Evolutionary conservation across 306 rosid species (phyloP).

Genomic region (Casuarina cunninghamiana): DNA sequence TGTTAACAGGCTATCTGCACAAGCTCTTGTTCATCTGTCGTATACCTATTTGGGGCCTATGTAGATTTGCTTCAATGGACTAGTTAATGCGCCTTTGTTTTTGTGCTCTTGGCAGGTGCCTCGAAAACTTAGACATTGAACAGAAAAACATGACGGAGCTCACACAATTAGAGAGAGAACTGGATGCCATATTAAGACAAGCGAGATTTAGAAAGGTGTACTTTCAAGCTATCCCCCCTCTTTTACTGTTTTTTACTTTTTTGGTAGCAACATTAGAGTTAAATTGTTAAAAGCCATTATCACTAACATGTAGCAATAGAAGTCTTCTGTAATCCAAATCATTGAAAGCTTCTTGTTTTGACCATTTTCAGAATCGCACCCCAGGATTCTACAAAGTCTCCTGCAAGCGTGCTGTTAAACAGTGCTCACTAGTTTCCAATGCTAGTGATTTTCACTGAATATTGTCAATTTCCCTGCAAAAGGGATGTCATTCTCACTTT

Average conservation of each 20-base stretch:
- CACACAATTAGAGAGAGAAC: slow-evolving; percentile 19
- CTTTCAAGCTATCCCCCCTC: not conserved
- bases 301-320: not conserved
- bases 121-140: slow-evolving; percentile 18
- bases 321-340: not conserved
- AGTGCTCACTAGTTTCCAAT: no score
- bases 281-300: not conserved
- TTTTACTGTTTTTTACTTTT: not conserved
- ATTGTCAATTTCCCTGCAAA: no score
- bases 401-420: no score
- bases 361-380: no score
- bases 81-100: not conserved
- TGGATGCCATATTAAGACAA: slow-evolving; percentile 17
- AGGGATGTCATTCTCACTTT: no score
- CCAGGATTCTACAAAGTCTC: no score
- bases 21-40: not conserved
- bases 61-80: not conserved
- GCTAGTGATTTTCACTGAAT: no score
- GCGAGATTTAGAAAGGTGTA: slow-evolving; percentile 28
- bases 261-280: not conserved
- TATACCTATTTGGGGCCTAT: not conserved
- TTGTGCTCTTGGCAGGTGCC: not conserved
- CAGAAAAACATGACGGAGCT: slow-evolving; percentile 26
- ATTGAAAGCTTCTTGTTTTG: not conserved
- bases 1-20: not conserved